phyloP scores from a whole-genome alignment of 768 basidiomycete species.

The Trametes maxima region DNA sequence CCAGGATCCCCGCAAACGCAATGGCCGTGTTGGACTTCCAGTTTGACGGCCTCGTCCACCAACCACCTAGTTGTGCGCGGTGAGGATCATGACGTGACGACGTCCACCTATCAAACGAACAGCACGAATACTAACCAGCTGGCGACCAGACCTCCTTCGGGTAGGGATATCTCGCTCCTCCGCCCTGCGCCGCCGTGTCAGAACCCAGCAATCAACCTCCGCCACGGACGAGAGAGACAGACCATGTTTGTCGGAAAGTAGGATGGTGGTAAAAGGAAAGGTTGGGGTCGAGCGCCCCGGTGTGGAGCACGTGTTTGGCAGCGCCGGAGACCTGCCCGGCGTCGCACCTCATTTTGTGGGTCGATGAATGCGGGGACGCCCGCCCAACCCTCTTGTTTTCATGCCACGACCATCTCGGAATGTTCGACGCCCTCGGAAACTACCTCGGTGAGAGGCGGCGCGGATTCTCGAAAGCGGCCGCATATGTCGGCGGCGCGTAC shows the following conservation, averaged over 20 bases:
- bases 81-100: not conserved
- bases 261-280: constrained; percentile 23
- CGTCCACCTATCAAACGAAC: not conserved
- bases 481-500: constrained; percentile 64
- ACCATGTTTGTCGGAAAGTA: constrained; percentile 23
- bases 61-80: constrained; percentile 64
- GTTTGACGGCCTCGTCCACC: constrained; percentile 92
- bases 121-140: constrained; percentile 57
- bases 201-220: not conserved
- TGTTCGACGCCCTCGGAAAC: constrained; percentile 47
- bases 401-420: constrained; percentile 31
- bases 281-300: constrained; percentile 14
- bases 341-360: constrained; percentile 6
- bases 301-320: constrained; percentile 30
- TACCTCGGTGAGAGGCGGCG: constrained; percentile 54
- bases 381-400: constrained; percentile 15
- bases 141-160: constrained; percentile 97
- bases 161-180: constrained; percentile 86
- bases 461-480: constrained; percentile 50
- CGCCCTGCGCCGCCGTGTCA: constrained; percentile 54
- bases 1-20: constrained; percentile 65
- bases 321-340: constrained; percentile 19
- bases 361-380: constrained; percentile 9
- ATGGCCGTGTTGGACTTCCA: constrained; percentile 88
- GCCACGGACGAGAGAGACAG: not conserved